Evolutionary conservation across 345 rosid genomes (phyloP), one percentile per base, ranked within the genome.

Genomic region (Aquilaria yunnanensis): DNA sequence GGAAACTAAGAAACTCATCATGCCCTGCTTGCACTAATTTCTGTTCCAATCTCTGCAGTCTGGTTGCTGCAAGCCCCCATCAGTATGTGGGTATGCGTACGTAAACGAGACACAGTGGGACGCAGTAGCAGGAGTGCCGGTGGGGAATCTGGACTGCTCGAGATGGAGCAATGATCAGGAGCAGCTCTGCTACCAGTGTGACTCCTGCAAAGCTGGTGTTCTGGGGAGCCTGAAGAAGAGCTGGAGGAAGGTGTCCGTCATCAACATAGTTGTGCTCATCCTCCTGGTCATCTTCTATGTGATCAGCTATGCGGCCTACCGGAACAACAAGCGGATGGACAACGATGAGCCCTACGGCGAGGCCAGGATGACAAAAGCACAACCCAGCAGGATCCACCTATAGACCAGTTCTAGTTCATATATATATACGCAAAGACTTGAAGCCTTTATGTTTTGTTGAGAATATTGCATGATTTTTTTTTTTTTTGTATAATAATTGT

Each of bases 11-110:
- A 23, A 23, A 23, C 23, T 23, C 23, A 23, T 23, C 23, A 23
- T 23, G 23, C 23, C 23, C 23, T 23, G 23, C 23, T 23, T 23
- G 23, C 23, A 23, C 23, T 23, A 23, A 23, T 23, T 23, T 23
- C 23, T 37, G 43, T 37, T 37, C 7, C 43, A 37, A 16, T 71
- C 12, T 70, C 23, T 61, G 66, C 63, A 94, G 99, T 90, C 96
- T 0, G 96, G 99, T 62, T 94, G 99, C 73, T 94, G 99, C 79
- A 94, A 90, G 81, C 97, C 97, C 4, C 97, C 96, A 6, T 72
- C 89, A 11, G 91, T 82, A 2, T 94, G 97, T 59, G 93, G 93
- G 9, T 91, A 47, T 65, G 62, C 58, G 16, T 94, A 90, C 47
- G 53, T 51, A 70, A 94, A 88, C 71, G 99, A 88, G 84, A 90